Evolutionary conservation across 2,329 filamentous ascomycete genomes (phyloP).

Genomic region (Coniochaeta sp.): DNA sequence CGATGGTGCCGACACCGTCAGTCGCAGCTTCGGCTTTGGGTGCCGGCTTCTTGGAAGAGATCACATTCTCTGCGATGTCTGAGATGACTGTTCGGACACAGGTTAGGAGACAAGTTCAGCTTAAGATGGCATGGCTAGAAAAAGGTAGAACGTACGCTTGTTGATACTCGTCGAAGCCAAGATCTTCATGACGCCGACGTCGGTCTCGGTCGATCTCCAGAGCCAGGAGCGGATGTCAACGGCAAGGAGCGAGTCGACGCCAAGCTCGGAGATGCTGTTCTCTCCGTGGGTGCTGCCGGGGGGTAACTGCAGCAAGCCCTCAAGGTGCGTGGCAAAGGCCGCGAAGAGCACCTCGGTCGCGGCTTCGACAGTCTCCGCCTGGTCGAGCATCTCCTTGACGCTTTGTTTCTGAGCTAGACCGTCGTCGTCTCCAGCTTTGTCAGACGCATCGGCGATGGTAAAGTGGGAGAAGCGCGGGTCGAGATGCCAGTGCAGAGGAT

Average conservation of each 20-base stretch:
- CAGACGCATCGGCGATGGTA: conserved; percentile 10
- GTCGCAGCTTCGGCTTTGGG: neutral
- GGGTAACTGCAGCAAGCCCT: conserved; percentile 21
- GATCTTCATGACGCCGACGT: conserved; percentile 39
- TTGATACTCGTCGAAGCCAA: conserved; percentile 22
- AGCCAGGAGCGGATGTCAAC: conserved; percentile 38
- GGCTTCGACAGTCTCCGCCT: conserved; percentile 10
- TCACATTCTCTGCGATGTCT: neutral
- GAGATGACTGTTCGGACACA: neutral
- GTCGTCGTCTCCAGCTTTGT: conserved; percentile 1
- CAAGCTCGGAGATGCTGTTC: conserved; percentile 26
- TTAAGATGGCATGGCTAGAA: neutral
- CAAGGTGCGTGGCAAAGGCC: conserved; percentile 20
- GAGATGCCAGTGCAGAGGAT: conserved; percentile 31
- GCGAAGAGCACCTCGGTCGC: conserved; percentile 17
- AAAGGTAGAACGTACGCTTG: conserved; percentile 10
- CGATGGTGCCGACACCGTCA: neutral
- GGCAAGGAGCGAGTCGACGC: conserved; percentile 32
- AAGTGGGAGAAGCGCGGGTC: conserved; percentile 36
- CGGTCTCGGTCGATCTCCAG: conserved; percentile 27
- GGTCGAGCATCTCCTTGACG: conserved; percentile 20
- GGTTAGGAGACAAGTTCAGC: neutral
- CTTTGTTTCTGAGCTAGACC: conserved; percentile 5
- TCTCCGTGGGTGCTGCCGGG: conserved; percentile 20
- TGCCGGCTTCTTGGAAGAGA: neutral